Conservation (phyloP, 495 filamentous ascomycete genomes). For the Astrothelium subdiscretum region DNA sequence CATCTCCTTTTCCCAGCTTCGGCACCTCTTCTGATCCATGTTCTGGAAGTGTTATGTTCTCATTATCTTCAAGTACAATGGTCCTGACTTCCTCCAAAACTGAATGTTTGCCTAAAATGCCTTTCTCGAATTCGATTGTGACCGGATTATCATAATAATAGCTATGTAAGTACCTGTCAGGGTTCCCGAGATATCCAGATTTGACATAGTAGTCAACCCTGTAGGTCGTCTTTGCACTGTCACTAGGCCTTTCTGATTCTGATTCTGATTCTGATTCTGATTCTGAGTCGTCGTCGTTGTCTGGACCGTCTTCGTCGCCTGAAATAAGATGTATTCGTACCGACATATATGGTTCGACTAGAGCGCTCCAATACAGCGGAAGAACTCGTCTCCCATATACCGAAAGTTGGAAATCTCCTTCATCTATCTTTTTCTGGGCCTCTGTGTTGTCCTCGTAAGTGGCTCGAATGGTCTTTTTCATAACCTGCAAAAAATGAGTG, state of each 20-base stretch:
- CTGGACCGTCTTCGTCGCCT: background rate
- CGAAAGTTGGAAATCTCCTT: background rate
- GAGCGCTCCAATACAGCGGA: background rate
- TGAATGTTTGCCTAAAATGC: background rate
- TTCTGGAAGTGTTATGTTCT: background rate
- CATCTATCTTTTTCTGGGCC: background rate
- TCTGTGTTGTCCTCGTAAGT: background rate
- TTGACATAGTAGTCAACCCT: background rate
- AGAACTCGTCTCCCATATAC: background rate
- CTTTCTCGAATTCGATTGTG: background rate
- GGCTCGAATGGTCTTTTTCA: background rate
- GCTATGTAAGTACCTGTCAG: background rate
- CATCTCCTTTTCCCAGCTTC: background rate
- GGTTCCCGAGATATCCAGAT: background rate
- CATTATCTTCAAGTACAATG: background rate
- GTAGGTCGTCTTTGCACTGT: background rate
- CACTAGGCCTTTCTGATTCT: background rate
- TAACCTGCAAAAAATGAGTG: background rate
- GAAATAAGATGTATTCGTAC: background rate
- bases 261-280: background rate
- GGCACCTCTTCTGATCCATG: background rate
- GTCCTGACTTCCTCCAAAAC: background rate
- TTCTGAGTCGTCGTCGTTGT: background rate
- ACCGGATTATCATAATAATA: background rate
- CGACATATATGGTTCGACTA: background rate